Conservation (phyloP, 257 asterid species). For the Solanum arcanum region DNA sequence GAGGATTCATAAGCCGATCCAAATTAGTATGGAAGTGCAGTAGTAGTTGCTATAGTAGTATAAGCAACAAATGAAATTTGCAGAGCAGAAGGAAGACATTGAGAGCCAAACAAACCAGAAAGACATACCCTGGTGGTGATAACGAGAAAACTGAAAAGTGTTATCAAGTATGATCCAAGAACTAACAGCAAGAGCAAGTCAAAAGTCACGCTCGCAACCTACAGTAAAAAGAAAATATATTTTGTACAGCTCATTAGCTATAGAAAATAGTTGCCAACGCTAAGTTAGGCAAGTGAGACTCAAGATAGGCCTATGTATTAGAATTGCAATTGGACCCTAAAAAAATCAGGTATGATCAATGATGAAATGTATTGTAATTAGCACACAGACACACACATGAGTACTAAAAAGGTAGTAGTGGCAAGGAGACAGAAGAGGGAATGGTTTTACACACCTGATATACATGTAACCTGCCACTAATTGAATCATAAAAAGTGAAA, state of each 20-base stretch:
- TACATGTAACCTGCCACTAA: slow-evolving; percentile 57
- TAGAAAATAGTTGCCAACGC: not conserved
- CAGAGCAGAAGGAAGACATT: not conserved
- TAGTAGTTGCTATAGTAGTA: not conserved
- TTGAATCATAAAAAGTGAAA: slow-evolving; percentile 82
- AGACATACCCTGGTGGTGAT: slow-evolving; percentile 73
- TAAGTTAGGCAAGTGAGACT: not conserved
- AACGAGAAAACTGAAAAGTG: slow-evolving; percentile 66
- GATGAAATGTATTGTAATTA: not conserved
- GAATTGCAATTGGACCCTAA: not conserved
- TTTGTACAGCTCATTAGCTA: not conserved
- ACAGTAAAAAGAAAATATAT: slow-evolving; percentile 8
- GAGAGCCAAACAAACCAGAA: not conserved
- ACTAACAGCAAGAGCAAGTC: slow-evolving; percentile 82
- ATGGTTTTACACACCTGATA: slow-evolving; percentile 48
- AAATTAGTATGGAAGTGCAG: not conserved
- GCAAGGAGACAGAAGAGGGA: not conserved
- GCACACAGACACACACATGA: not conserved
- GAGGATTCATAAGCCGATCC: not conserved
- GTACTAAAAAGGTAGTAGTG: not conserved
- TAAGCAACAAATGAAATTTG: not conserved
- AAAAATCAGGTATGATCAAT: not conserved
- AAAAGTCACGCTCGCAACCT: slow-evolving; percentile 89
- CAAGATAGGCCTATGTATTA: not conserved
- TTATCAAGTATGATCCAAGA: slow-evolving; percentile 79